Percentiles rank a stretch among this genome's conserved stretches.
These are phyloP conservation scores for Hypocrella siamensis DNA, from an alignment of 2,329 filamentous ascomycete genomes.

Conservation along the genomic window DNA sequence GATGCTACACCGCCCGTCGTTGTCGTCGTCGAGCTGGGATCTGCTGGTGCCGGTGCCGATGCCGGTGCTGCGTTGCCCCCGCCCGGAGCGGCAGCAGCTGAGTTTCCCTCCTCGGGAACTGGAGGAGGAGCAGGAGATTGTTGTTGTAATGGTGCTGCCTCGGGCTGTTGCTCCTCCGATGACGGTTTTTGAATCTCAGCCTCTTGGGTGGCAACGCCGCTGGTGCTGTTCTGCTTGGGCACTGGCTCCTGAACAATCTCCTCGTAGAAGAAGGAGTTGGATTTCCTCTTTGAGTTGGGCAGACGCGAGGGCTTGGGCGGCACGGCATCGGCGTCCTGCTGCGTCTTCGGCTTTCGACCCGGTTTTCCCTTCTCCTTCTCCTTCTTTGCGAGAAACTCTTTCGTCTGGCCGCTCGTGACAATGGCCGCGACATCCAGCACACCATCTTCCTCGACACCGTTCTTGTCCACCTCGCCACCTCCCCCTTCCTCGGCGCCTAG, in stretches of 20 bases:
- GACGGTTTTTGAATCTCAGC: conserved; percentile 1
- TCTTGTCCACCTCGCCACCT: conserved; percentile 19
- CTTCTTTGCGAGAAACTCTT: conserved; percentile 70
- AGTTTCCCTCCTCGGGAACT: too few species aligned
- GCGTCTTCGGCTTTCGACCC: conserved; percentile 29
- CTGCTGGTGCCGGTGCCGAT: conserved; percentile 3
- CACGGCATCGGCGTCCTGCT: conserved; percentile 36
- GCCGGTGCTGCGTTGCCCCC: conserved; percentile 4
- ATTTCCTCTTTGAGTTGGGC: conserved; percentile 56
- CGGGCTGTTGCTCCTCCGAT: conserved; percentile 1
- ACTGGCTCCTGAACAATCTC: conserved; percentile 45
- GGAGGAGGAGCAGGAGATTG: neutral
- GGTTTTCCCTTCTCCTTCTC: conserved; percentile 59
- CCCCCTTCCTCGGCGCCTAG: conserved; percentile 22
- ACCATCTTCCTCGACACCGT: conserved; percentile 42
- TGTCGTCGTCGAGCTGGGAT: too few species aligned
- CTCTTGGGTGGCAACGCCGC: conserved; percentile 6
- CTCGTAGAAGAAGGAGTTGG: conserved; percentile 60
- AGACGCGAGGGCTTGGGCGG: conserved; percentile 42
- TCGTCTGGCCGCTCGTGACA: conserved; percentile 65
- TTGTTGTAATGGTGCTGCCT: neutral
- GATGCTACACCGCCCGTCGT: neutral
- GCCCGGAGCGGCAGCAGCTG: neutral
- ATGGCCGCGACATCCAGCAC: conserved; percentile 76
- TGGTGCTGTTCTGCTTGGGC: conserved; percentile 13